A percentile compares a stretch with the other conserved stretches of the same genome.
phyloP scores from a whole-genome alignment of 164 flowering plant species.

The Magnolia sinica region DNA sequence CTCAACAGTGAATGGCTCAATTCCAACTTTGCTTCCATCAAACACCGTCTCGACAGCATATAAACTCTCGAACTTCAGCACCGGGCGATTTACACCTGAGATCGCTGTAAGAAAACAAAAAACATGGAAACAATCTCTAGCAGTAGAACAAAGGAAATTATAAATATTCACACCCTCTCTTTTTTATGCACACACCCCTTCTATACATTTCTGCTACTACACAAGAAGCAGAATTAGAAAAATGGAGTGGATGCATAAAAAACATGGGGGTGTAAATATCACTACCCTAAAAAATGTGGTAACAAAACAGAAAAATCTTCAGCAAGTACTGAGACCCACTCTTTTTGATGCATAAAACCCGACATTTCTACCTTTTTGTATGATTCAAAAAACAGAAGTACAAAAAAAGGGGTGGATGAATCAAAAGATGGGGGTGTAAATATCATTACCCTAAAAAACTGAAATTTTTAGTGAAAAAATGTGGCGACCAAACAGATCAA shows the following conservation, averaged over 20 bases:
- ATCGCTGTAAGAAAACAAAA: slow-evolving; percentile 40
- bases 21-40: slow-evolving; percentile 95
- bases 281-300: background rate
- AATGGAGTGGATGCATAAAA: background rate
- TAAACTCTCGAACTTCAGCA: slow-evolving; percentile 91
- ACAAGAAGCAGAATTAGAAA: background rate
- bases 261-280: background rate
- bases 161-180: background rate
- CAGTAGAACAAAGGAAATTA: background rate
- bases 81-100: slow-evolving; percentile 44
- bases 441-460: background rate
- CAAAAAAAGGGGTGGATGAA: background rate
- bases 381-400: background rate
- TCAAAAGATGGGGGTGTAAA: background rate
- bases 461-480: background rate
- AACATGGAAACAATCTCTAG: background rate
- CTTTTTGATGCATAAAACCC: background rate
- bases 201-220: background rate
- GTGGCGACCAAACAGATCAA: background rate
- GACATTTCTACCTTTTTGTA: no score
- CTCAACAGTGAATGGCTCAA: slow-evolving; percentile 81
- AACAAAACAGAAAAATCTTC: background rate
- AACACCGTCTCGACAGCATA: slow-evolving; percentile 90
- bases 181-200: background rate
- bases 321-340: background rate